phyloP scores from a whole-genome alignment of 2,329 filamentous ascomycete species.

The Neofusicoccum kwambonambiense region DNA sequence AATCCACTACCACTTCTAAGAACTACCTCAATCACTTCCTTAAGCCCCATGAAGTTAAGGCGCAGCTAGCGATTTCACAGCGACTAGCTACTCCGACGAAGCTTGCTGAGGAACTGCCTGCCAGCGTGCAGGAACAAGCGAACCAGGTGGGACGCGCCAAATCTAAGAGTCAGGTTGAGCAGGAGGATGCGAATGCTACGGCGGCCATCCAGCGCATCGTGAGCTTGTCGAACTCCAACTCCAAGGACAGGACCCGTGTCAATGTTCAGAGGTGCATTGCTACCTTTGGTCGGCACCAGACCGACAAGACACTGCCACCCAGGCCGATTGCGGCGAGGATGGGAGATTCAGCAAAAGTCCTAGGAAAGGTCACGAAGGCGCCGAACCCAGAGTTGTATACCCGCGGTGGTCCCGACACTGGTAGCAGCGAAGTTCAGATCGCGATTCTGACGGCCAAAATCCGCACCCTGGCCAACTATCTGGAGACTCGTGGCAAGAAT shows the following conservation, averaged over 20 bases:
- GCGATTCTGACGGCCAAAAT: conserved; percentile 96
- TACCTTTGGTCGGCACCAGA: conserved; percentile 87
- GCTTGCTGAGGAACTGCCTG: neutral
- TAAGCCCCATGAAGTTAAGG: conserved; percentile 63
- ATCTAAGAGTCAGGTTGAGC: conserved; percentile 39
- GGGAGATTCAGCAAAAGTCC: too few relatives aligned
- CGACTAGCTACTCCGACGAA: conserved; percentile 61
- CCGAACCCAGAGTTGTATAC: conserved; percentile 48
- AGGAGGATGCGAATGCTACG: conserved; percentile 60
- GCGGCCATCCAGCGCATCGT: conserved; percentile 80
- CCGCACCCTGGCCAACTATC: conserved; percentile 69
- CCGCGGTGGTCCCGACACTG: conserved; percentile 87
- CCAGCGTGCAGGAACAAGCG: conserved; percentile 32
- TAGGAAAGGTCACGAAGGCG: neutral
- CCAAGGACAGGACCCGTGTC: conserved; percentile 73
- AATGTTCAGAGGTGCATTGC: conserved; percentile 84
- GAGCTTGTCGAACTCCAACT: conserved; percentile 71
- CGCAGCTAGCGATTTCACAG: conserved; percentile 66
- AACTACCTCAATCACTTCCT: conserved; percentile 74
- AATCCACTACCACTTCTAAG: conserved; percentile 24
- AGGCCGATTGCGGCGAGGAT: conserved; percentile 42
- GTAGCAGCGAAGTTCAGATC: conserved; percentile 95
- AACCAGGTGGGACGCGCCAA: conserved; percentile 22
- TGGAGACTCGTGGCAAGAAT: conserved; percentile 70
- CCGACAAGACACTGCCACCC: conserved; percentile 67